Evolutionary conservation across 1,284 basidiomycete genomes (phyloP), one percentile per base, ranked within the genome.

Genomic region (Termitomyces sp.): DNA sequence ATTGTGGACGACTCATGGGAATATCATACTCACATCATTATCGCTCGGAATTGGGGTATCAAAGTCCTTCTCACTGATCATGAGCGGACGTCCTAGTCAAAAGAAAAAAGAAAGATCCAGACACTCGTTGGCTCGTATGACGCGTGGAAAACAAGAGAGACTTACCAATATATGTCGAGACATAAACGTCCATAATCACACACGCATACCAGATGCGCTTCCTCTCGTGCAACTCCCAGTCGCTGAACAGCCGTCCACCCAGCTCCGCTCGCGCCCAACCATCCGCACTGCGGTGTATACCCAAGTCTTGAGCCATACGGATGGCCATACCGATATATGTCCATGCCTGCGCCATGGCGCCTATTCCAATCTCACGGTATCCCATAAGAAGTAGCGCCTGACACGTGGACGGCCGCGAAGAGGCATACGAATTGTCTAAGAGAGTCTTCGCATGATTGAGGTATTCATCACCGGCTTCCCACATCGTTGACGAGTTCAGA

Each of bases 291-390:
- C 89, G 81, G 65, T 92, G 90, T 74, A 93, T 80, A 9, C 91
- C 91, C 51, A 93, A 68, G 67, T 93, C 91, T 69, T 93, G 91
- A 11, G 91, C 91, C 85, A 89, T 89, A 35, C 86, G 75, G 37
- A 89, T 83, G 0, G 83, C 85, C 82, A 88, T 86, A 6, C 88
- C 88, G 18, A 84, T 78, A 63, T 86, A 91, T 14, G 84, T 76
- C 91, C 91, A 93, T 31, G 88, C 85, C 68, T 88, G 82, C 8
- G 86, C 84, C 91, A 91, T 93, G 13, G 87, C 86, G 21, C 91
- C 91, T 53, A 91, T 88, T 1, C 91, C 91, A 30, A 91, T 80
- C 68, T 93, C 90, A 16, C 91, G 77, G 65, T 88, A 92, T 7
- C 85, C 86, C 68, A 93, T 78, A 21, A 93, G 74, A 4, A 93